A percentile compares a stretch with the other conserved stretches of the same genome.
Conservation (phyloP, 176 grass and related monocot genomes). For the Musa beccarii region DNA sequence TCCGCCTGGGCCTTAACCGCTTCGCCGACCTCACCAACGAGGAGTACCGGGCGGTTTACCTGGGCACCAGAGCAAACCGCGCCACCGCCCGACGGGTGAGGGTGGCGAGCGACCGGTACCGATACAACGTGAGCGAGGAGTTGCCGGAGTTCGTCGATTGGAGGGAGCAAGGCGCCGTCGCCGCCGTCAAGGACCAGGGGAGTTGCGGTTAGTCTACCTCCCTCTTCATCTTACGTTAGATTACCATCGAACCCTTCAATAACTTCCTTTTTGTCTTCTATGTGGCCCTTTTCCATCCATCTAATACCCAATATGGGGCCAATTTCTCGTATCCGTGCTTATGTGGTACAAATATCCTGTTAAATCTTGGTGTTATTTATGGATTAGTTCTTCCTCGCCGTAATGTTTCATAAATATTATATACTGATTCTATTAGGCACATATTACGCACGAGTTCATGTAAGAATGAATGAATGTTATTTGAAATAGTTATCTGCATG, state of each 20-base stretch:
- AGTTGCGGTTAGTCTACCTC: background rate
- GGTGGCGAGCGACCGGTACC: background rate
- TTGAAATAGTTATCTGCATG: no score
- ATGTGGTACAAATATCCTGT: no score
- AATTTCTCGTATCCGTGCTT: no score
- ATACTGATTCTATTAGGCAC: no score
- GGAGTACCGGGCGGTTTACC: slow-evolving; percentile 8
- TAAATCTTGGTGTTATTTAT: no score
- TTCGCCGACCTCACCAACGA: slow-evolving; percentile 17
- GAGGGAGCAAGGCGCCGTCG: slow-evolving; percentile 5
- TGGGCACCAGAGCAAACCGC: background rate
- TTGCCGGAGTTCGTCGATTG: background rate
- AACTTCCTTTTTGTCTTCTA: no score
- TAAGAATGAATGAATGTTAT: no score
- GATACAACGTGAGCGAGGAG: background rate
- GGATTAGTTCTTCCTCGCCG: no score
- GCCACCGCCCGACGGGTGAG: background rate
- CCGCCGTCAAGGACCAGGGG: slow-evolving; percentile 1
- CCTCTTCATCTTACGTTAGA: background rate
- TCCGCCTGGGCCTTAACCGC: slow-evolving; percentile 11
- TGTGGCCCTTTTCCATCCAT: no score
- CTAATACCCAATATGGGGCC: no score
- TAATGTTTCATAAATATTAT: no score
- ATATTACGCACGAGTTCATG: no score
- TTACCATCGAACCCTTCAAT: background rate